These are phyloP conservation scores for Biscutella auriculata DNA, from an alignment of 441 rosid species.

Conservation along the genomic window DNA sequence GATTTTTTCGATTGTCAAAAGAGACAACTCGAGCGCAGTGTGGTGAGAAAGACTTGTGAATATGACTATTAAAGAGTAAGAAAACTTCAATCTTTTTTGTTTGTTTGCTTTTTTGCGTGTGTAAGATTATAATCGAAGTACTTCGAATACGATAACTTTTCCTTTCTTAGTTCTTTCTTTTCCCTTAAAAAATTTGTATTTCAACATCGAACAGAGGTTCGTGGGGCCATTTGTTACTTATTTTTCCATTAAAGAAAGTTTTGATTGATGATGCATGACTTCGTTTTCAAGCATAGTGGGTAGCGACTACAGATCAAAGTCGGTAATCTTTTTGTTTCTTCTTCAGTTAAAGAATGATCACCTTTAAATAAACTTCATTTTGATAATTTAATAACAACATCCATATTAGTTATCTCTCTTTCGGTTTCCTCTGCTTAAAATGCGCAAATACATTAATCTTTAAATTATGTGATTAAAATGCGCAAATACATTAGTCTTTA, in stretches of 20 bases:
- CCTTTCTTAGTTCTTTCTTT: constrained; percentile 6
- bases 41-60: constrained; percentile 7
- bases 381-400: background rate
- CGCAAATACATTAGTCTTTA: constrained; percentile 30
- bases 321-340: background rate
- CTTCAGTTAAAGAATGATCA: constrained; percentile 24
- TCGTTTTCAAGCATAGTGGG: constrained; percentile 53
- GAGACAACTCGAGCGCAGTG: constrained; percentile 6
- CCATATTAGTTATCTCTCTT: constrained; percentile 7
- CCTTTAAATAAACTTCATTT: constrained; percentile 21
- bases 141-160: constrained; percentile 19
- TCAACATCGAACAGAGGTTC: background rate
- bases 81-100: background rate
- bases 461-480: constrained; percentile 22
- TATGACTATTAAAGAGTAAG: background rate
- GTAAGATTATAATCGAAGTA: constrained; percentile 16
- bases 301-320: constrained; percentile 16
- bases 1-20: background rate
- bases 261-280: constrained; percentile 32
- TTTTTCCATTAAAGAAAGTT: constrained; percentile 19
- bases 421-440: constrained; percentile 18
- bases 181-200: constrained; percentile 1
- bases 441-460: constrained; percentile 27
- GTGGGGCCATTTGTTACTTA: constrained; percentile 18
- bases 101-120: constrained; percentile 21